Evolutionary conservation across 2,329 filamentous ascomycete species (phyloP), one percentile per base, ranked within the genome.

Genomic region (Metarhizium humberi): DNA sequence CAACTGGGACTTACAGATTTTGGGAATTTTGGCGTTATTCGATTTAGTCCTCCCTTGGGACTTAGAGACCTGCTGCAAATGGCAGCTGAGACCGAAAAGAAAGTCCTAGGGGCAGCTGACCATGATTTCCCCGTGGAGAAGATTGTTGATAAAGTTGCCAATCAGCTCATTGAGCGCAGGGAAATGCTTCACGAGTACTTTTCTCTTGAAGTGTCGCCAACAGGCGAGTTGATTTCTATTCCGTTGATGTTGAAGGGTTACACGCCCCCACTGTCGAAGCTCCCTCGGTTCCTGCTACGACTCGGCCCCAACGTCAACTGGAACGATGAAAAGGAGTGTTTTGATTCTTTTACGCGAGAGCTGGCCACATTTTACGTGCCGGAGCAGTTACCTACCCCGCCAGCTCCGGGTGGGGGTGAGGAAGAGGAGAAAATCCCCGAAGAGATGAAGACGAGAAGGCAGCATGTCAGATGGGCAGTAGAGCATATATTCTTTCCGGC

Each of bases 101-200:
- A 73, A 60, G 51, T 69, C 51, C 50, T 73, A 50, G 51, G 64
- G 20, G 69, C 64, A 16, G 63, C 69, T 63, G 76, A 79, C 4
- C 73, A 78, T 29, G 79, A 83, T n/a, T 80, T 88, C 36, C 81
- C 91, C 45, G 82, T 86, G 60, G 74, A 81, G 0, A 78, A 82
- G 40, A 81, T 91, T 0, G 83, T 89, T 1, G 75, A 83, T 4
- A 76, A 78, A 3, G 85, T 96, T 3, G 74, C 79, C 0, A 70
- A 77, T 2, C 85, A 91, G 61, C 76, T 97, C 3, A 78, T 95
- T 36, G 81, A 86, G 60, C 82, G 87, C 11, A 80, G 88, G 40
- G 87, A 92, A 64, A 95, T 99, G 89, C 79, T 99, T 1, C 76
- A 81, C 2, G 94, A 99, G 70, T 99, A 99, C 71, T 97, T 99